Conservation (phyloP, 2,329 filamentous ascomycete genomes). For the Colletotrichum liaoningense region DNA sequence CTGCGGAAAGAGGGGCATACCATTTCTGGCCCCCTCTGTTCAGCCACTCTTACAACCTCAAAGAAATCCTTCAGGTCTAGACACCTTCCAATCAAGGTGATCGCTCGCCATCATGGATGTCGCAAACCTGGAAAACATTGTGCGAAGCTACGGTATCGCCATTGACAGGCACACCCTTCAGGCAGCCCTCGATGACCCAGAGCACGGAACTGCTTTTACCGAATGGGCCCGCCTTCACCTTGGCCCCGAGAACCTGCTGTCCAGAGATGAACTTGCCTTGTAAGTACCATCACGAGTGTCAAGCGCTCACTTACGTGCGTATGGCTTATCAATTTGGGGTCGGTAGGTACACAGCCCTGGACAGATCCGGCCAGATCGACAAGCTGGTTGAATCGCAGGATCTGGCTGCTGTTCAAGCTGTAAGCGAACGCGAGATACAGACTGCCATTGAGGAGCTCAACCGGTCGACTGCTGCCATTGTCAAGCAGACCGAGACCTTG, state of each 20-base stretch:
- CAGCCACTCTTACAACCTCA: neutral
- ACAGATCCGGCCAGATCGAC: constrained; percentile 60
- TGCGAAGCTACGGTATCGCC: constrained; percentile 46
- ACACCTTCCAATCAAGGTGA: neutral
- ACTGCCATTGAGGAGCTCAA: constrained; percentile 73
- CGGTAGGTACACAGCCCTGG: constrained; percentile 61
- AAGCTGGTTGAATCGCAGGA: constrained; percentile 57
- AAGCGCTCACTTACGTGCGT: neutral
- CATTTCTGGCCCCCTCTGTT: neutral
- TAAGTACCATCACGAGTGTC: constrained; percentile 45
- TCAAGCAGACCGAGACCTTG: constrained; percentile 71
- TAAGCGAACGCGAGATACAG: constrained; percentile 70
- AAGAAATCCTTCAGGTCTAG: neutral
- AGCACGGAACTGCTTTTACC: constrained; percentile 49
- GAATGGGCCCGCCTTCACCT: constrained; percentile 64
- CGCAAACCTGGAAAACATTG: constrained; percentile 37
- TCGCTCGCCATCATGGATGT: constrained; percentile 12
- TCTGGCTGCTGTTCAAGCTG: constrained; percentile 58
- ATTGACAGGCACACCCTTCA: constrained; percentile 50
- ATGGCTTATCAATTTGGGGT: constrained; percentile 32
- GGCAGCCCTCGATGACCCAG: constrained; percentile 48
- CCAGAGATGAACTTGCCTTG: constrained; percentile 64
- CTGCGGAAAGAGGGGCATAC: neutral
- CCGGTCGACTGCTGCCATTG: constrained; percentile 72
- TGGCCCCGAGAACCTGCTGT: constrained; percentile 62